These are phyloP conservation scores for Taiozyma sp. DNA, from an alignment of 1,139 yeast genomes.

Conservation along the genomic window DNA sequence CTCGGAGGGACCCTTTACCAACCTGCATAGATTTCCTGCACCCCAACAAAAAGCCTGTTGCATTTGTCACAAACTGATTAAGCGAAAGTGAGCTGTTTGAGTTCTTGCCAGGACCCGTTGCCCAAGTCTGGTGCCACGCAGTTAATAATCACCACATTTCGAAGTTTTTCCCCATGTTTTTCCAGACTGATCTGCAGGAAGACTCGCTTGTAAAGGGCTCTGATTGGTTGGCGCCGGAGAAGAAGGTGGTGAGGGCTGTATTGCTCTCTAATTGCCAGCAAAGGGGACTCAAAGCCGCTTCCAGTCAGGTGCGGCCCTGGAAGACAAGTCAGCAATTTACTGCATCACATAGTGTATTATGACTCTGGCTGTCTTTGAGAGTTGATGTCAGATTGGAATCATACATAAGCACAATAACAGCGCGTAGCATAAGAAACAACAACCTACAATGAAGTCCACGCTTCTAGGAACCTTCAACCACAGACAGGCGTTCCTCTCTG, in stretches of 20 bases:
- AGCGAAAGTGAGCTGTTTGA: not conserved
- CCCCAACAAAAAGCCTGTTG: too few species aligned
- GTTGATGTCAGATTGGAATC: too few species aligned
- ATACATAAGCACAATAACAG: too few species aligned
- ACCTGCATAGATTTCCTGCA: not conserved
- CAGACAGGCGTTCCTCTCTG: too few species aligned
- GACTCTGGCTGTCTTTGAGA: too few species aligned
- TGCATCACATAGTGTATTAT: too few species aligned
- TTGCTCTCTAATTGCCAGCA: not conserved
- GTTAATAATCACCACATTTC: not conserved
- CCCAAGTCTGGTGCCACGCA: not conserved
- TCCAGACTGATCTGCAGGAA: not conserved
- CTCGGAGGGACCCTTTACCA: not conserved
- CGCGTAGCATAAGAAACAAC: too few species aligned
- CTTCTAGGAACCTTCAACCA: too few species aligned
- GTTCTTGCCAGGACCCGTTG: not conserved
- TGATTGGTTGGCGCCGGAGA: not conserved
- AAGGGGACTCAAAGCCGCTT: not conserved
- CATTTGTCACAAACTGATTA: not conserved
- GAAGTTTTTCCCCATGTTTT: not conserved
- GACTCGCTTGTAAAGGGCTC: not conserved
- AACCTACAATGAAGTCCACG: too few species aligned
- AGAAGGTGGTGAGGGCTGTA: not conserved
- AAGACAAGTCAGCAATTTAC: too few species aligned
- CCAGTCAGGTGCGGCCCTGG: too few species aligned